Base-by-base conservation (phyloP, 352 stramenopile species). In the Aphanomyces invadans region DNA sequence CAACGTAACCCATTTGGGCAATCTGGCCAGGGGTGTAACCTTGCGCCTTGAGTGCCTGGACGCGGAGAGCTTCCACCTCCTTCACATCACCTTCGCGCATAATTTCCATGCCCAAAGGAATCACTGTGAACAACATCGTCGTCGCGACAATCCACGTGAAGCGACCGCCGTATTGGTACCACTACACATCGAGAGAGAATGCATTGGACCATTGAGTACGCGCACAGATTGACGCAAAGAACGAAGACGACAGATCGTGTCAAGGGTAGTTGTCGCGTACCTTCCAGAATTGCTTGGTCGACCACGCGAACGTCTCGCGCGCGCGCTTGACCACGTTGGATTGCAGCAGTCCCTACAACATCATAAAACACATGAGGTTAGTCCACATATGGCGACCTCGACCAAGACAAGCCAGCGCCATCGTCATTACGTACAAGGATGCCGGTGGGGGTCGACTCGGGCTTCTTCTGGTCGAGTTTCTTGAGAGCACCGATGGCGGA, bases 51-150 rank as follows among this genome's bases (percentile, higher is more conserved):
- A 68, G 31, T 31, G 48, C 29, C 23, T 29, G 25, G 0, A 42
- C 29, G 25, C 19, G 26, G 19, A 71, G 23, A 17, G 21, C 26
- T 55, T 52, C 52, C 31, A 70, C 28, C 28, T 66, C 26, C 45
- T 67, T 67, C 15, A 67, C 39, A 32, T 62, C 55, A 59, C 7
- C 63, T 44, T 38, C 12, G 21, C 3, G 71, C 72, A 53, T 39
- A 33, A 92, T 83, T 76, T 94, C 85, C 78, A 94, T 89, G 65
- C 85, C 91, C 52, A 94, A 68, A 42, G 85, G 85, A 23, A 94
- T 84, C 44, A 94, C 74, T 54, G 85, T 94, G 68, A 94, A 86
- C 23, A 94, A 73, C 71, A 90, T 76, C 53, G 83, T 89, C 49
- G 85, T 94, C 36, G 85, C 88, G 52, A 94, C 66, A 31, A 92